Evolutionary conservation across 495 filamentous ascomycete species (phyloP).

Genomic region (Paragyromitra xinjiangensis): DNA sequence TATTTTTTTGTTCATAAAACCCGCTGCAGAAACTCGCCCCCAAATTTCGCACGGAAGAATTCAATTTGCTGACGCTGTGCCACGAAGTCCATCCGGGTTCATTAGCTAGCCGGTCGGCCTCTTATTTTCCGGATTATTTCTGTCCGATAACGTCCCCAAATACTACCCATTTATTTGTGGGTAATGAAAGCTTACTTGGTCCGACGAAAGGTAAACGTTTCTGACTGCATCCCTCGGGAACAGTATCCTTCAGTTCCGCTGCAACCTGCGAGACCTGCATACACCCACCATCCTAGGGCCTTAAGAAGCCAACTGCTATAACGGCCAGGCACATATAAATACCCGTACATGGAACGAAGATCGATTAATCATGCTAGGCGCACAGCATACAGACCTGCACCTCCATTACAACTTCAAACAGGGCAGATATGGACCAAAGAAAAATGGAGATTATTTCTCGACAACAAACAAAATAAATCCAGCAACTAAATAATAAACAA

Average conservation of each 20-base stretch:
- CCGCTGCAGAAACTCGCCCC: constrained; percentile 1
- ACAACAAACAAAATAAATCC: constrained; percentile 33
- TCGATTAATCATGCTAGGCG: constrained; percentile 34
- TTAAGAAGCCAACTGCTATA: constrained; percentile 52
- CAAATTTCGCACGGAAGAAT: constrained; percentile 28
- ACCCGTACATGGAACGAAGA: constrained; percentile 50
- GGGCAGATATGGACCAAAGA: constrained; percentile 25
- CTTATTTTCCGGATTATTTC: constrained; percentile 21
- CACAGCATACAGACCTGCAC: constrained; percentile 29
- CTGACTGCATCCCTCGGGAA: constrained; percentile 36
- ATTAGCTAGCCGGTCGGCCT: constrained; percentile 21
- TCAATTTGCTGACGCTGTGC: constrained; percentile 33
- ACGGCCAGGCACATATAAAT: constrained; percentile 46
- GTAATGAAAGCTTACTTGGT: constrained; percentile 28
- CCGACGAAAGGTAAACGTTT: constrained; percentile 29
- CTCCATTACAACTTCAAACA: constrained; percentile 23
- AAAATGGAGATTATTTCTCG: constrained; percentile 34
- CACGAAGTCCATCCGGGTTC: constrained; percentile 14
- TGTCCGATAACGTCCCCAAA: not conserved
- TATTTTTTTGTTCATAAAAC: constrained; percentile 6
- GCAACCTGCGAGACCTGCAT: constrained; percentile 54
- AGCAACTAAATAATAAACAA: constrained; percentile 30
- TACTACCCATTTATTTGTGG: constrained; percentile 17
- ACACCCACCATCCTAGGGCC: constrained; percentile 46
- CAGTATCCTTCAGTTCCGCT: constrained; percentile 45